Conservation (phyloP, 2,329 filamentous ascomycete species). For the Sporothrix globosa region DNA sequence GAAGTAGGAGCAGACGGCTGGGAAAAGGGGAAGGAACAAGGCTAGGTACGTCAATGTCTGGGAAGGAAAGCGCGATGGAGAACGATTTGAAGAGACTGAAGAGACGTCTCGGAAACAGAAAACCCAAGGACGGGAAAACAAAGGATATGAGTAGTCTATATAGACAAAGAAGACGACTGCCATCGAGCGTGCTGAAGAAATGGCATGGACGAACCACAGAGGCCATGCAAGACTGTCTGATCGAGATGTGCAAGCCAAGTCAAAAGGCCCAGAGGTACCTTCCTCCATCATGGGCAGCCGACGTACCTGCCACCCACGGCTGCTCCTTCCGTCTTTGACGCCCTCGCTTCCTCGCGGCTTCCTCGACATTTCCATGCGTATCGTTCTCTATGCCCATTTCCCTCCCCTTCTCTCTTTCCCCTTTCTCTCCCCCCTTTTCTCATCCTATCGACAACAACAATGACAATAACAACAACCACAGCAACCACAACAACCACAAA, state of each 20-base stretch:
- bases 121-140: not conserved
- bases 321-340: not conserved
- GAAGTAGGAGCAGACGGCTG: not conserved
- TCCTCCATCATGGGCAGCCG: not conserved
- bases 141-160: not conserved
- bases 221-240: not conserved
- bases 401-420: not conserved
- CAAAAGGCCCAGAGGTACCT: not conserved
- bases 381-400: not conserved
- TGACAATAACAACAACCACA: no score
- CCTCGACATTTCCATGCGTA: not conserved
- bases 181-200: not conserved
- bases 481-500: no score
- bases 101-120: not conserved
- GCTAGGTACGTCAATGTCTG: slow-evolving; percentile 2
- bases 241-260: not conserved
- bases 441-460: not conserved
- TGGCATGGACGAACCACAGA: not conserved
- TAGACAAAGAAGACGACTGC: not conserved
- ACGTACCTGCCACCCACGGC: not conserved
- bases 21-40: not conserved
- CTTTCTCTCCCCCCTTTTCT: not conserved
- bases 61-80: not conserved
- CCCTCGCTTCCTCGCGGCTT: not conserved
- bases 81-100: not conserved